Percentiles rank a stretch among this genome's conserved stretches.
Evolutionary conservation across 257 asterid species (phyloP).

Genomic region (Lithospermum erythrorhizon): DNA sequence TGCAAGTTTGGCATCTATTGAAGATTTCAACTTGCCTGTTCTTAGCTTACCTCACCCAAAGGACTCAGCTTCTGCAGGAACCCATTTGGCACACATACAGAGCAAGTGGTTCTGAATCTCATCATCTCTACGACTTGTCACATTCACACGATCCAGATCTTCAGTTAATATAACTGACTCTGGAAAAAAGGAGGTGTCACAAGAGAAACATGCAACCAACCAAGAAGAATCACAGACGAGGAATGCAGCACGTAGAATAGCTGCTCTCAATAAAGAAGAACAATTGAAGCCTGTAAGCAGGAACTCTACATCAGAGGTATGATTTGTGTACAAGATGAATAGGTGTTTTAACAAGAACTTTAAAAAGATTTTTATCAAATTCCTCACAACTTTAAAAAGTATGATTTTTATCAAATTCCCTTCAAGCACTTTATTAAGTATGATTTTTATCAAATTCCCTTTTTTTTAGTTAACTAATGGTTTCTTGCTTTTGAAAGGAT

Average conservation of each 20-base stretch:
- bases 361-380: too few relatives aligned
- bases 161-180: slow-evolving; percentile 50
- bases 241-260: slow-evolving; percentile 71
- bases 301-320: slow-evolving; percentile 89
- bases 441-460: neutral
- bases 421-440: neutral
- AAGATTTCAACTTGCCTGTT: slow-evolving; percentile 90
- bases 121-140: slow-evolving; percentile 58
- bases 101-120: slow-evolving; percentile 43
- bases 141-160: slow-evolving; percentile 67
- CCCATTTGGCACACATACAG: slow-evolving; percentile 38
- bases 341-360: too few relatives aligned
- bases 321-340: neutral
- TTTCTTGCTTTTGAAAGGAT: slow-evolving; percentile 43
- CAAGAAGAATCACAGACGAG: slow-evolving; percentile 84
- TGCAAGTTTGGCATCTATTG: slow-evolving; percentile 92
- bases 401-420: too few relatives aligned
- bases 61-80: slow-evolving; percentile 49
- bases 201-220: slow-evolving; percentile 56
- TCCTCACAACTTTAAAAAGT: too few relatives aligned
- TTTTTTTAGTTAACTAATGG: too few relatives aligned
- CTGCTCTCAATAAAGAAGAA: slow-evolving; percentile 71
- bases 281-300: slow-evolving; percentile 63
- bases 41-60: slow-evolving; percentile 71
- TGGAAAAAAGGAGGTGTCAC: slow-evolving; percentile 44